Percentiles rank a stretch among this genome's conserved stretches.
Evolutionary conservation across 192 early-diverging fungal genomes (phyloP).

Genomic region (Geranomyces variabilis): DNA sequence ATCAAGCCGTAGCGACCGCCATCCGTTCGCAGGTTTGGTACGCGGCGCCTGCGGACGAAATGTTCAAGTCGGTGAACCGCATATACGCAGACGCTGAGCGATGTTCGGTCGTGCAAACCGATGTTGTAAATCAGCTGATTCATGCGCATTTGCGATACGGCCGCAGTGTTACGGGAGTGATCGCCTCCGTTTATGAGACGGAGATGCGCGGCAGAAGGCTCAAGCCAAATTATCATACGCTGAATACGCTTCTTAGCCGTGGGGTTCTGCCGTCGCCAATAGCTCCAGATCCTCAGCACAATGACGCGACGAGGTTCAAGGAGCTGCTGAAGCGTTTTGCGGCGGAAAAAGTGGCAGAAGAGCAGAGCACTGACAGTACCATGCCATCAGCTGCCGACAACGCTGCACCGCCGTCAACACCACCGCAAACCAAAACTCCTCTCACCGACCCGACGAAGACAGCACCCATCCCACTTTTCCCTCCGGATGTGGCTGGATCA

Average conservation of each 20-base stretch:
- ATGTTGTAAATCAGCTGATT: constrained; percentile 3
- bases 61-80: neutral
- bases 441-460: neutral
- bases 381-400: neutral
- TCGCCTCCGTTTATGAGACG: constrained; percentile 3
- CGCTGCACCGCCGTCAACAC: neutral
- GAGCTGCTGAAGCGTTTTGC: neutral
- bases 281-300: neutral
- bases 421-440: neutral
- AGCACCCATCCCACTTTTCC: neutral
- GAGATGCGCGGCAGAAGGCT: neutral
- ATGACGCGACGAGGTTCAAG: neutral
- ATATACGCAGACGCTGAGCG: constrained; percentile 18
- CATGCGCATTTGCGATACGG: constrained; percentile 10
- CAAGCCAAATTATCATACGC: neutral
- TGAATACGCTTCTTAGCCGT: constrained; percentile 7
- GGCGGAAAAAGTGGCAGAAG: constrained; percentile 1
- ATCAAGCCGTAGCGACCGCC: neutral
- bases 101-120: neutral
- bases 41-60: neutral
- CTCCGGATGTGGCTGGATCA: neutral
- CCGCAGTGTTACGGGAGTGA: neutral
- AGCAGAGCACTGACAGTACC: neutral
- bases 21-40: constrained; percentile 10
- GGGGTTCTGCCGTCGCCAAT: neutral